Evolutionary conservation across 129 eudicot species (phyloP), one percentile per base, ranked within the genome.

Genomic region (Artemisia annua): DNA sequence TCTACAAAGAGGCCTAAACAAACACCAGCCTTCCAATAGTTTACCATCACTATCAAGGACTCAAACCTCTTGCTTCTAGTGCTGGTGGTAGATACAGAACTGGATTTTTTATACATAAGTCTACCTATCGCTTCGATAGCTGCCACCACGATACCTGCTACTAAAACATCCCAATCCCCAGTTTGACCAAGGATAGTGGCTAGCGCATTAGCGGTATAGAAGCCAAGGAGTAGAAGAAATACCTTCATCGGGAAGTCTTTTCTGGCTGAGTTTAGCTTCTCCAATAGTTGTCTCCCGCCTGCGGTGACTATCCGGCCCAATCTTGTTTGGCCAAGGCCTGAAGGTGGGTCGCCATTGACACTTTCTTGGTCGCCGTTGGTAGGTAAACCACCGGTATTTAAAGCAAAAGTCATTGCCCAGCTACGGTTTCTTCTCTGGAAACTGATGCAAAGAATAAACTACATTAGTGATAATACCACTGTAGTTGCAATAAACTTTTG

Each of bases 1-100:
- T 95, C 99, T 66, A 95, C 99, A 82, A 95, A 91, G 26, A 95
- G 96, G 20, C 99, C 99, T 73, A 95, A 82, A 44, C 97, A 88
- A 83, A 95, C 91, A 80, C 99, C 99, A 28, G 99, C 97, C 78
- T 95, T 95, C 99, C 99, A 91, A 63, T 86, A 95, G 77, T 95
- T 95, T 26, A 94, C 61, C 97, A 95, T 72, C 12, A 73, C 89
- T 16, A 95, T 81, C 65, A 90, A 70, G 63, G 88, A 79, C 83
- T 91, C 96, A 62, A 88, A 78, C 71, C 96, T 82, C 72, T 73
- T 74, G 12, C 69, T 79, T 5, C 88, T 76, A 49, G 79, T 67
- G 1, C 67, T 79, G 12, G 46, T 54, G 9, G 53, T 58, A 11
- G 86, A 44, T 54, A 76, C 15, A 39, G 85, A 77, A 30, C 35